A percentile compares a stretch with the other conserved stretches of the same genome.
These are phyloP conservation scores for rapeseed (Brassica napus) DNA, from an alignment of 345 rosid species.

Conservation along the genomic window DNA sequence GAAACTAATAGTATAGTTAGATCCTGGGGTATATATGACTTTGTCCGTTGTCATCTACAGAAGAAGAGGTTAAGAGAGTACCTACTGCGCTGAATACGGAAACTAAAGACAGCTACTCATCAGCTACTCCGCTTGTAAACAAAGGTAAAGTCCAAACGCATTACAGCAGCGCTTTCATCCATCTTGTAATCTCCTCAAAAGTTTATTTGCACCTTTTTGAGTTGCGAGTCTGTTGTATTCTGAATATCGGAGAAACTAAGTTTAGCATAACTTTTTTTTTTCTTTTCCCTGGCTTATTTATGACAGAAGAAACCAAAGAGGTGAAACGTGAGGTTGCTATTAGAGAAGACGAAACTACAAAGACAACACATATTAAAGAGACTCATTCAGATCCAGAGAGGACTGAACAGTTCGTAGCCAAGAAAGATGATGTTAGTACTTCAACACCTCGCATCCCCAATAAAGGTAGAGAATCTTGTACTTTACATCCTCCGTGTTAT, in stretches of 20 bases:
- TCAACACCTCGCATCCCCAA: background rate
- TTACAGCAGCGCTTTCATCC: background rate
- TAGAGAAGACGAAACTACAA: background rate
- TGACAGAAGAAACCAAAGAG: background rate
- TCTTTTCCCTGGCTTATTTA: background rate
- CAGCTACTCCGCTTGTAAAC: slow-evolving; percentile 28
- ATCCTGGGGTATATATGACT: slow-evolving; percentile 25
- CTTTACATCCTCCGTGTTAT: background rate
- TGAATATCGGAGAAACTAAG: background rate
- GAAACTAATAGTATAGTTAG: background rate
- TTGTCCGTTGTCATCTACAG: slow-evolving; percentile 32
- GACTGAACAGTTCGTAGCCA: background rate
- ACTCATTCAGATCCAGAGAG: background rate
- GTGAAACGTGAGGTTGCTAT: background rate
- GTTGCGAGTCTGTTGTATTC: slow-evolving; percentile 1
- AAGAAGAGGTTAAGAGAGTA: slow-evolving; percentile 30
- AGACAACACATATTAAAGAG: background rate
- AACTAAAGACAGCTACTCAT: slow-evolving; percentile 25
- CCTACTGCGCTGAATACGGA: slow-evolving; percentile 2
- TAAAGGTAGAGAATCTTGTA: background rate
- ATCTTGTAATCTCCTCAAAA: slow-evolving; percentile 1
- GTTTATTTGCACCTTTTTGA: background rate
- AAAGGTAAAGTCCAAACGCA: slow-evolving; percentile 18
- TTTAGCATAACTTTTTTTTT: background rate
- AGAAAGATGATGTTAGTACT: background rate